Evolutionary conservation across 805 yeast species (phyloP).

Genomic region (Saccharomycopsis lassenensis): DNA sequence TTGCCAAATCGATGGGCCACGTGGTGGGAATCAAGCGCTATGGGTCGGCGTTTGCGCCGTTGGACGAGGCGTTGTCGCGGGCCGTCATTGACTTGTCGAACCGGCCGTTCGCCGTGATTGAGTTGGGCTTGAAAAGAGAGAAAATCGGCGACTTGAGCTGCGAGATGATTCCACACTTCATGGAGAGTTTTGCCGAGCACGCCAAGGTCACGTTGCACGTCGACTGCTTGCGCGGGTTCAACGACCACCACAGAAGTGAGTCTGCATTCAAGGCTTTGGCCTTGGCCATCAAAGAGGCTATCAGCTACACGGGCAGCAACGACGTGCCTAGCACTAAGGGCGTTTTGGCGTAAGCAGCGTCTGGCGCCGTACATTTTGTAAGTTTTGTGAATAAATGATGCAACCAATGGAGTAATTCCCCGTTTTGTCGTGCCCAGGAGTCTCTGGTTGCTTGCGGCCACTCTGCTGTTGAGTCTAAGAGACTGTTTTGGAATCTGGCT

Average conservation of each 20-base stretch:
- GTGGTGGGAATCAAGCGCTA: conserved; percentile 87
- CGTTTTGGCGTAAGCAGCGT: no score
- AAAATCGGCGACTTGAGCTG: conserved; percentile 84
- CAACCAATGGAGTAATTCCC: no score
- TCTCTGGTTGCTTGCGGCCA: no score
- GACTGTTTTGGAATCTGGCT: no score
- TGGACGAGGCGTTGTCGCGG: conserved; percentile 90
- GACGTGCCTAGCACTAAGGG: conserved; percentile 98
- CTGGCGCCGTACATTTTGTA: no score
- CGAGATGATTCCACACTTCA: conserved; percentile 97
- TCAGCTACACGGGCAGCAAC: conserved; percentile 67
- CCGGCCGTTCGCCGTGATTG: conserved; percentile 85
- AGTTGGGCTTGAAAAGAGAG: conserved; percentile 83
- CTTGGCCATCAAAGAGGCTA: conserved; percentile 80
- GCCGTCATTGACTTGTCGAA: conserved; percentile 95
- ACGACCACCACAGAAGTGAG: conserved; percentile 95
- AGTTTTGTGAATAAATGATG: background rate
- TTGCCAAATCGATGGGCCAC: conserved; percentile 81
- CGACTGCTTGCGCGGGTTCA: conserved; percentile 85
- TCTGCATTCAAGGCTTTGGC: conserved; percentile 96
- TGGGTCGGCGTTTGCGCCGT: conserved; percentile 88
- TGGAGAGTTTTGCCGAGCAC: conserved; percentile 88
- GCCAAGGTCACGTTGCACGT: conserved; percentile 90
- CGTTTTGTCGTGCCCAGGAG: no score
- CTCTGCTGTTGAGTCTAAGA: no score